Evolutionary conservation across 441 rosid genomes (phyloP), one percentile per base, ranked within the genome.

Genomic region (Populus hybrid): DNA sequence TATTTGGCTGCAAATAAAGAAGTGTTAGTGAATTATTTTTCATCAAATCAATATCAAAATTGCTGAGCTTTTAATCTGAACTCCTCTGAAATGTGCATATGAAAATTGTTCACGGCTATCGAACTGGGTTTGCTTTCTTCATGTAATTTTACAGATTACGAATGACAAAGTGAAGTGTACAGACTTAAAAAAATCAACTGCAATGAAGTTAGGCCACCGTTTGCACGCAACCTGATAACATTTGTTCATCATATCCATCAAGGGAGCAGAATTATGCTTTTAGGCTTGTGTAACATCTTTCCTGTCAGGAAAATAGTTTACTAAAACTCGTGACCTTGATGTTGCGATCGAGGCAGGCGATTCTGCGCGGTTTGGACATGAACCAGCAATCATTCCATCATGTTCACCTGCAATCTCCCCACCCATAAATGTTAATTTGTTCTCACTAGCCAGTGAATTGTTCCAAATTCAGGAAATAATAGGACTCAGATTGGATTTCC

Each of bases 141-240:
- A 38, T 1, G 4, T 67, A 35, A 3, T 67, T 14, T 34, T 10
- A 10, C 18, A 28, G 68, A 10, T 36, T 53, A 7, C 10, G 40
- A 68, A 61, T 26, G 34, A 32, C 14, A 9, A 9, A 38, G 42
- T 12, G 59, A 10, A 3, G 26, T 32, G 12, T 76, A 32, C 64
- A 50, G 74, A 94, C 98, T 87, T 89, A 83, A 94, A 95, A 82
- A 83, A 94, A 79, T 90, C 99, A 28, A 95, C 97, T 0, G 99
- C 92, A 4, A 94, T 92, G 91, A 95, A 95, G 89, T 95, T 94
- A 36, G 97, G 92, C 99, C 99, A 95, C 40, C 99, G 83, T 72
- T 89, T 86, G 14, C 92, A 90, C 1, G 94, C 86, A 32, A 91
- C 94, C 71, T 82, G 83, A 19, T 86, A 82, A 74, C 99, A 94